Evolutionary conservation across 2,329 filamentous ascomycete species (phyloP).

Genomic region (Penicillium sp.): DNA sequence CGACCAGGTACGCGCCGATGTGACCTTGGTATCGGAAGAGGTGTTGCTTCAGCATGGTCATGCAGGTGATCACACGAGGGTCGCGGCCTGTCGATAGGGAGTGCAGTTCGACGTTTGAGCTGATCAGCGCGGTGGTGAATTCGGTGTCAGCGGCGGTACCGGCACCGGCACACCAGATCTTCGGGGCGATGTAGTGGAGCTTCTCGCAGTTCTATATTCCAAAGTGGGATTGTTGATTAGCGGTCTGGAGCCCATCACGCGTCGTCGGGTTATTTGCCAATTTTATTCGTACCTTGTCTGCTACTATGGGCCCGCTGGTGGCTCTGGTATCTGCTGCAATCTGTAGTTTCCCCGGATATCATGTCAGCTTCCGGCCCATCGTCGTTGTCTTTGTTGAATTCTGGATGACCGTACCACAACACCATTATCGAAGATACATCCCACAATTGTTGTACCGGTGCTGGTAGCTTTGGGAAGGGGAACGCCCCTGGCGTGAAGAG

Average conservation of each 20-base stretch:
- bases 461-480: slow-evolving; percentile 96
- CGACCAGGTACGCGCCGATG: slow-evolving; percentile 96
- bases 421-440: slow-evolving; percentile 92
- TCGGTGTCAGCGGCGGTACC: slow-evolving; percentile 98
- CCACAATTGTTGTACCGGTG: slow-evolving; percentile 98
- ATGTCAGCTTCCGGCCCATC: slow-evolving; percentile 22
- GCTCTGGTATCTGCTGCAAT: slow-evolving; percentile 98
- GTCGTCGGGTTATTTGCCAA: neutral
- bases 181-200: slow-evolving; percentile 96
- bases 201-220: slow-evolving; percentile 86
- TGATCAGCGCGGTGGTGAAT: slow-evolving; percentile 98
- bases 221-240: neutral
- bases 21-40: slow-evolving; percentile 98
- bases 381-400: neutral
- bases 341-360: slow-evolving; percentile 43
- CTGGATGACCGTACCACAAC: slow-evolving; percentile 69
- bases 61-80: slow-evolving; percentile 96
- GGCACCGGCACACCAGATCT: slow-evolving; percentile 98
- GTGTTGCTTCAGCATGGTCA: slow-evolving; percentile 99
- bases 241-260: neutral
- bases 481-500: slow-evolving; percentile 88
- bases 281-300: slow-evolving; percentile 73
- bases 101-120: slow-evolving; percentile 97
- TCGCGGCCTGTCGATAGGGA: slow-evolving; percentile 93
- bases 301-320: slow-evolving; percentile 95